Evolutionary conservation across 2,329 filamentous ascomycete genomes (phyloP), one percentile per base, ranked within the genome.

Genomic region (Alternaria longipes): DNA sequence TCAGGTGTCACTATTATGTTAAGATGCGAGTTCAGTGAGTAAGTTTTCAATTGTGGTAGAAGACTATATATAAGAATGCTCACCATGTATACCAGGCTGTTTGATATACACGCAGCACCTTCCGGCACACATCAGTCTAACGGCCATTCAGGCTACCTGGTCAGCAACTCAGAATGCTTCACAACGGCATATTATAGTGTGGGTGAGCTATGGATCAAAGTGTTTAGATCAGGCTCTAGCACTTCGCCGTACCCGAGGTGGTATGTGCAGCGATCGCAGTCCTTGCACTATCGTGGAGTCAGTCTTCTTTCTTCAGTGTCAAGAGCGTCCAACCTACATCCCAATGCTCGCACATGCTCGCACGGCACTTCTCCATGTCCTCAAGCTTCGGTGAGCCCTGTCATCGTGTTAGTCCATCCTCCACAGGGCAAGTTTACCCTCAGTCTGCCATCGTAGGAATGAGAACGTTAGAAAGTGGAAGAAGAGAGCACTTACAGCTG

Each of bases 201-300:
- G 14, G 51, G 51, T 11, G 51, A 54, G 8, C 49, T 30, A 20
- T 28, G 52, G 5, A 56, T n/a, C 16, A 60, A n/a, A 16, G 59
- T 62, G 26, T 20, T 28, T 12, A 58, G 5, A 38, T 58, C 54
- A 6, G 55, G 54, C 50, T 42, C 9, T 22, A 58, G 8, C 32
- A 44, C 42, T 8, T 20, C 54, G 9, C 54, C 59, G 14, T 44
- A 42, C n/a, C 42, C 47, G 8, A 42, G 18, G 12, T 18, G 53
- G 28, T 41, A 62, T 16, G 54, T 45, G 34, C 60, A 62, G 9
- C 60, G 60, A 44, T 62, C 60, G 18, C 60, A 62, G n/a, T 38
- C 56, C 22, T 34, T 34, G 52, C 60, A 62, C 60, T 62, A 26
- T 18, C 20, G 7, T 20, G 18, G 24, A 30, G 28, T 46, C 18